A percentile compares a stretch with the other conserved stretches of the same genome.
Evolutionary conservation across 2,329 filamentous ascomycete species (phyloP).

Genomic region (Nigrospora sphaerica): DNA sequence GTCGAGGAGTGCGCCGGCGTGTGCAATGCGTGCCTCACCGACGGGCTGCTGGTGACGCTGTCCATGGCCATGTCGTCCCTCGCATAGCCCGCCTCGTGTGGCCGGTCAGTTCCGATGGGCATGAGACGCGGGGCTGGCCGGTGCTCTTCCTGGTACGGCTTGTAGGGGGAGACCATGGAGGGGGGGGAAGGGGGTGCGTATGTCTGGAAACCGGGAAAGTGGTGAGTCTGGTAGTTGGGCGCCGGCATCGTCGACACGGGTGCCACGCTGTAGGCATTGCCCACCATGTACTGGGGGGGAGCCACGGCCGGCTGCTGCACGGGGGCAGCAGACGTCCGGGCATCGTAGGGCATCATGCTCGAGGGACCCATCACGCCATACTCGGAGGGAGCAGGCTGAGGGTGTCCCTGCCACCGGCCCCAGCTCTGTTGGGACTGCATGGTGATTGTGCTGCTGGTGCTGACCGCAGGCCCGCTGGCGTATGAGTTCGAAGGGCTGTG

Average conservation of each 20-base stretch:
- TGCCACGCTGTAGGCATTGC: constrained; percentile 33
- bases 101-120: constrained; percentile 20
- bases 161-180: constrained; percentile 17
- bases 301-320: constrained; percentile 33
- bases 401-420: constrained; percentile 47
- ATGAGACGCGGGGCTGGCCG: constrained; percentile 17
- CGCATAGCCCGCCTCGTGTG: constrained; percentile 8
- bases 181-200: constrained; percentile 26
- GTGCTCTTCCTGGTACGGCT: constrained; percentile 16
- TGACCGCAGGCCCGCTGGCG: too few relatives aligned
- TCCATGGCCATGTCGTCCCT: constrained; percentile 10
- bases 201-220: constrained; percentile 34
- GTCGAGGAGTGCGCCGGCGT: constrained; percentile 5
- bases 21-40: constrained; percentile 11
- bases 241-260: constrained; percentile 33
- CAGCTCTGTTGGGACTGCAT: constrained; percentile 45
- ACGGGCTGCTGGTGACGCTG: constrained; percentile 20
- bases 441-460: constrained; percentile 13
- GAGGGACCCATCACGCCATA: constrained; percentile 42
- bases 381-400: constrained; percentile 28
- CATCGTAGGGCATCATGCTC: constrained; percentile 42
- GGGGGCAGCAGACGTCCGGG: constrained; percentile 29
- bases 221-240: constrained; percentile 33
- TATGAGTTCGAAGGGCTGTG: too few relatives aligned
- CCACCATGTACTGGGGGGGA: constrained; percentile 39